Evolutionary conservation across 148 eudicot species (phyloP).

Genomic region (Fallopia convolvulus): DNA sequence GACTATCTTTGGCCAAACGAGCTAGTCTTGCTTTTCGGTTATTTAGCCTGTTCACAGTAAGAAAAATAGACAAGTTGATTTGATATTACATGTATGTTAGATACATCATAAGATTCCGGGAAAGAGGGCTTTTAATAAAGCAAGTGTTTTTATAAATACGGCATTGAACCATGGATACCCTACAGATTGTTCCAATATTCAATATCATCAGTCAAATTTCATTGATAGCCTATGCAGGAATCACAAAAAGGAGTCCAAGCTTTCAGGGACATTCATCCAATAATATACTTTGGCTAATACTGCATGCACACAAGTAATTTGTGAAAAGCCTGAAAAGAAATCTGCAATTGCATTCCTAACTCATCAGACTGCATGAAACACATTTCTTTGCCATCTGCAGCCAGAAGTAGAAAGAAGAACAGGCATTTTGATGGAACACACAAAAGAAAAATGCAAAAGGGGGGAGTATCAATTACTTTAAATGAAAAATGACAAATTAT

Average conservation of each 20-base stretch:
- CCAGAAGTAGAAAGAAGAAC: background rate
- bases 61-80: slow-evolving; percentile 2
- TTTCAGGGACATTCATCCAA: background rate
- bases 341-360: background rate
- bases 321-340: background rate
- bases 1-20: slow-evolving; percentile 68
- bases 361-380: background rate
- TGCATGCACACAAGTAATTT: background rate
- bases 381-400: background rate
- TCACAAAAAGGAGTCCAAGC: background rate
- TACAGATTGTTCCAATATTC: background rate
- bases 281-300: background rate
- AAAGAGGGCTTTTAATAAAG: background rate
- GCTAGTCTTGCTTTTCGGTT: slow-evolving; percentile 88
- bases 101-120: background rate
- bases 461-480: background rate
- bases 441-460: background rate
- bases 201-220: background rate
- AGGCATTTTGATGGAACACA: background rate
- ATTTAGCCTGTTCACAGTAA: slow-evolving; percentile 53
- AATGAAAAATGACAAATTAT: background rate
- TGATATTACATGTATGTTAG: background rate
- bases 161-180: background rate
- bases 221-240: background rate
- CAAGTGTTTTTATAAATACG: background rate